Base-by-base conservation (phyloP, 2,329 filamentous ascomycete genomes). In the Aspergillus thermomutatus region DNA sequence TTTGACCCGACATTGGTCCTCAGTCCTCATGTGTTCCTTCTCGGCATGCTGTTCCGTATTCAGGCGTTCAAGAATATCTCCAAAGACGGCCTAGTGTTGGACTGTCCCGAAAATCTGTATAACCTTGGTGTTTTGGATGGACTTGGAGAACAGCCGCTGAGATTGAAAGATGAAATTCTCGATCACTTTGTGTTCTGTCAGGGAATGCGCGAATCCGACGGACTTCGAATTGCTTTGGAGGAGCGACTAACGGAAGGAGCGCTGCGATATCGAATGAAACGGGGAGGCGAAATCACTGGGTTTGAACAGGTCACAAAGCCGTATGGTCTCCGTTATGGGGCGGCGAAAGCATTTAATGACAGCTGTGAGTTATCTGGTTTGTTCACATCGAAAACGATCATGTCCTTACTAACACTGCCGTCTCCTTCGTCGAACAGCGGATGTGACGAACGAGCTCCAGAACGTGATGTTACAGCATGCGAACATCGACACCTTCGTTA, bases 1-100 rank as follows among this genome's bases (percentile, higher is more conserved):
- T 75, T 70, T 64, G 58, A 74, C 58, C 66, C 56, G 1, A 74
- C 64, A 6, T 62, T 78, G 14, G 60, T 74, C 9, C 67, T 77
- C 21, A 77, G 69, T 58, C 66, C 62, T 4, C 61, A 77, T 59
- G 52, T 72, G 17, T 71, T 68, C 51, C 64, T 76, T 34, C 55
- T 75, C 9, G 64, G 67, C 23, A 66, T 58, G 51, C 65, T 75
- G 27, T 75, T 74, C 53, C 52, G 61, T 27, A 63, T 71, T 55
- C 11, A 62, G 43, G 68, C 57, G 19, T 77, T 76, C 48, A 68
- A 70, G 56, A 67, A 53, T 41, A 43, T 63, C 4, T 63, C 60
- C 2, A 59, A 37, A 1, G 46, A 57, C 14, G 54, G 62, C 7
- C 67, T 64, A 11, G 65, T 69, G 45, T 28, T 77, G 50, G 65